These are phyloP conservation scores for Metschnikowia santaceciliae DNA, from an alignment of 805 yeast genomes.

Conservation along the genomic window DNA sequence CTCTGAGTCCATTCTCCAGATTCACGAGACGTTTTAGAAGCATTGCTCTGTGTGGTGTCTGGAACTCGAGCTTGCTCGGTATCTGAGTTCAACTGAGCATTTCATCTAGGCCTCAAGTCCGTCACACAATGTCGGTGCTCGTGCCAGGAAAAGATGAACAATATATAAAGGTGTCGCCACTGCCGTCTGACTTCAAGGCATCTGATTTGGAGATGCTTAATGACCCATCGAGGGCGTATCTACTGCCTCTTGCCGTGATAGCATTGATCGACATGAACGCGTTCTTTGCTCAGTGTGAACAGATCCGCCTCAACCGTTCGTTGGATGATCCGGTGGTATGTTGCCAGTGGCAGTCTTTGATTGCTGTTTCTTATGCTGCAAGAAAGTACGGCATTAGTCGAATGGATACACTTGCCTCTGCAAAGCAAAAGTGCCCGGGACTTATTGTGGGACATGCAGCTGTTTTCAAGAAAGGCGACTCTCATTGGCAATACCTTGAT, in stretches of 20 bases:
- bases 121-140: constrained; percentile 5
- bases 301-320: constrained; percentile 61
- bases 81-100: not conserved
- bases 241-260: constrained; percentile 70
- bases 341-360: constrained; percentile 86
- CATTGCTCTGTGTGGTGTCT: not conserved
- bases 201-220: constrained; percentile 47
- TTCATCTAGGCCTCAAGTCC: not conserved
- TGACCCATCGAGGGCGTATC: constrained; percentile 45
- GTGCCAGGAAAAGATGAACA: not conserved
- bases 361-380: constrained; percentile 91
- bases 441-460: constrained; percentile 87
- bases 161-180: not conserved
- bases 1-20: not conserved
- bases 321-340: constrained; percentile 83
- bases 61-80: not conserved
- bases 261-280: constrained; percentile 92
- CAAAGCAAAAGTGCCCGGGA: constrained; percentile 70
- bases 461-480: constrained; percentile 82
- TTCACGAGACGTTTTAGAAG: not conserved
- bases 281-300: constrained; percentile 93
- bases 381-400: constrained; percentile 76
- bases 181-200: constrained; percentile 7
- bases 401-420: constrained; percentile 67
- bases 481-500: constrained; percentile 72